These are phyloP conservation scores for Chrysanthemum lavandulifolium DNA, from an alignment of 129 eudicot species.

Conservation along the genomic window DNA sequence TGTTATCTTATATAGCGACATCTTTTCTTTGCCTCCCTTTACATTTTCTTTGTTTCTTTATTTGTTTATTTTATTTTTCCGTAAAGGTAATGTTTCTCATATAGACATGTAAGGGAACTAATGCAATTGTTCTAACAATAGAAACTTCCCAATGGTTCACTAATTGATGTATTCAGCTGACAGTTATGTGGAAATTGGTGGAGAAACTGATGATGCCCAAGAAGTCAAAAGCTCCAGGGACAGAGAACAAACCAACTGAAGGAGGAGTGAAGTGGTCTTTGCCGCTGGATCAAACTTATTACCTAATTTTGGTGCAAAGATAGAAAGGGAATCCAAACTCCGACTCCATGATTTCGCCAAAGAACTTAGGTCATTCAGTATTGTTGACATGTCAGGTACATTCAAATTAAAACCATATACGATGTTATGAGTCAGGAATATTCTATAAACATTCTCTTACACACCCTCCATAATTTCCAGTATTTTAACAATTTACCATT, in stretches of 20 bases:
- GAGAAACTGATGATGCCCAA: conserved; percentile 65
- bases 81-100: no score
- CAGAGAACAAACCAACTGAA: conserved; percentile 46
- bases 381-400: conserved; percentile 91
- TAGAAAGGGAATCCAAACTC: conserved; percentile 63
- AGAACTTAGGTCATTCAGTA: conserved; percentile 67
- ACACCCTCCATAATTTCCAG: not conserved
- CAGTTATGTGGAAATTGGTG: conserved; percentile 91
- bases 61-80: no score
- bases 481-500: conserved; percentile 16
- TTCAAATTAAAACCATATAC: not conserved
- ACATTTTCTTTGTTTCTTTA: no score
- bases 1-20: no score
- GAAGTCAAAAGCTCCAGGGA: conserved; percentile 43
- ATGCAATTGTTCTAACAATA: not conserved
- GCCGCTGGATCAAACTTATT: conserved; percentile 74
- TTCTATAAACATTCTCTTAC: not conserved
- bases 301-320: conserved; percentile 52
- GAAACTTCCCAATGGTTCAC: conserved; percentile 44
- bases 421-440: not conserved
- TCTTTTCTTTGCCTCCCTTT: no score
- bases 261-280: conserved; percentile 80
- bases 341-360: conserved; percentile 71
- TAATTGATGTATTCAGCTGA: conserved; percentile 77
- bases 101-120: no score